Evolutionary conservation across 2,329 filamentous ascomycete genomes (phyloP).

Genomic region (Cyphellophora attinorum): DNA sequence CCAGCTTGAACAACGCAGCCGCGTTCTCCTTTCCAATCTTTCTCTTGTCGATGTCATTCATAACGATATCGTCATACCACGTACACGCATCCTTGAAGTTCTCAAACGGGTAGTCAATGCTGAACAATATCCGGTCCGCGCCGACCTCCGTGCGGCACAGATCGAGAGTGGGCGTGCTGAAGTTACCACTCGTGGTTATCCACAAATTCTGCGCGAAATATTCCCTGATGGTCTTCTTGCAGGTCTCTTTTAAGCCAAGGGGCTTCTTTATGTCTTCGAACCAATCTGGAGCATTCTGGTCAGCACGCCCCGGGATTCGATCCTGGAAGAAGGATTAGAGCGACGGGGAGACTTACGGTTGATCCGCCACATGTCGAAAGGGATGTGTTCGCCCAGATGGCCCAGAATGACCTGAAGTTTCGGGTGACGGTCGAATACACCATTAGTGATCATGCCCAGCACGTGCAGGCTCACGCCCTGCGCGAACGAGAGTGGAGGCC

Average conservation of each 20-base stretch:
- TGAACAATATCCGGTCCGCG: conserved; percentile 30
- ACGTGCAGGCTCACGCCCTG: conserved; percentile 20
- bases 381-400: conserved; percentile 24
- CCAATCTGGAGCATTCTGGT: too few relatives aligned
- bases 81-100: conserved; percentile 17
- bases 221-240: conserved; percentile 35
- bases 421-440: conserved; percentile 20
- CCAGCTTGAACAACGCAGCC: conserved; percentile 31
- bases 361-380: conserved; percentile 31
- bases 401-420: conserved; percentile 20
- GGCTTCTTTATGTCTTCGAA: conserved; percentile 22
- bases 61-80: conserved; percentile 20
- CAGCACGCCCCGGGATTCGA: too few relatives aligned
- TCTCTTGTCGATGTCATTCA: conserved; percentile 39
- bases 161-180: conserved; percentile 29
- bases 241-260: conserved; percentile 21
- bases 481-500: conserved; percentile 19
- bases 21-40: conserved; percentile 43
- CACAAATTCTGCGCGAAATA: conserved; percentile 33
- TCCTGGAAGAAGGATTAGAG: too few relatives aligned
- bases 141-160: conserved; percentile 31
- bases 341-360: too few relatives aligned
- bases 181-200: conserved; percentile 33
- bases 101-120: conserved; percentile 26
- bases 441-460: conserved; percentile 20